These are phyloP conservation scores for Cladochytrium tenue DNA, from an alignment of 371 early-diverging fungal genomes.

Conservation along the genomic window DNA sequence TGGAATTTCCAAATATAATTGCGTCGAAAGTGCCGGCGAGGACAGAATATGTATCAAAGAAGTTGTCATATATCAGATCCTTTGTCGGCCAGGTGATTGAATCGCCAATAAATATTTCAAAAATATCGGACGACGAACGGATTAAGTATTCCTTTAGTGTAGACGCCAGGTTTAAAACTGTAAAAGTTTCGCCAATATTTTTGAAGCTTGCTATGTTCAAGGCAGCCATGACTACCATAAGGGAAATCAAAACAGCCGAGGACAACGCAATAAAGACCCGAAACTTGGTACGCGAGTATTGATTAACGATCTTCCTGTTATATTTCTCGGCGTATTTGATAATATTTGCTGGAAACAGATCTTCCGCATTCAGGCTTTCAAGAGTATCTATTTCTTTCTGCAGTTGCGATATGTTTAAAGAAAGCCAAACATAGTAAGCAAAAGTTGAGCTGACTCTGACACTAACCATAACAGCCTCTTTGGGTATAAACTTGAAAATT, in stretches of 20 bases:
- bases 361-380: not conserved
- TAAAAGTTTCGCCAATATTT: constrained; percentile 1
- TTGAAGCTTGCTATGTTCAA: not conserved
- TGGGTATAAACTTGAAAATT: constrained; percentile 11
- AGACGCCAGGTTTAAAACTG: not conserved
- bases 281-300: not conserved
- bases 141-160: not conserved
- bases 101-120: not conserved
- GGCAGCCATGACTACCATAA: not conserved
- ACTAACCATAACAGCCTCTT: not conserved
- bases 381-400: constrained; percentile 3
- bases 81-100: not conserved
- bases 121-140: not conserved
- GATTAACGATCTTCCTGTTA: not conserved
- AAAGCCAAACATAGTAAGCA: not conserved
- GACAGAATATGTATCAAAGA: not conserved
- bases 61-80: not conserved
- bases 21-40: not conserved
- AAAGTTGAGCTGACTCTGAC: not conserved
- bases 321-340: constrained; percentile 1
- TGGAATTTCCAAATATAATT: constrained; percentile 5
- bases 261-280: not conserved
- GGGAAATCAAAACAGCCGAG: not conserved
- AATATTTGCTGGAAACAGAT: constrained; percentile 10
- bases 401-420: not conserved